Conservation (phyloP, 345 rosid genomes). For the Leavenworthia alabamica region DNA sequence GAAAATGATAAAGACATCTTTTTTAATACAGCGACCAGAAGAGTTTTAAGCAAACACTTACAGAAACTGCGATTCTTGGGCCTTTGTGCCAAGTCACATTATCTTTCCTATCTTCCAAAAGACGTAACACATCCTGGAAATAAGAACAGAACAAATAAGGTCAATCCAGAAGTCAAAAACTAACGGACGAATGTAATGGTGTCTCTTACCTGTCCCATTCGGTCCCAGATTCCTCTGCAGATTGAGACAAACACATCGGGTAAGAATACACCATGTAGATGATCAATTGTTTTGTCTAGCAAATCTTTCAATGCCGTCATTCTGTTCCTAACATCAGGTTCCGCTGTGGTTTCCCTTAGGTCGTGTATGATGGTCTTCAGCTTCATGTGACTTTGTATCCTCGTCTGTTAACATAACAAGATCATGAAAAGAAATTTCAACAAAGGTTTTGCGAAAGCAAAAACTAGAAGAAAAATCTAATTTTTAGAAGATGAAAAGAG, state of each 20-base stretch:
- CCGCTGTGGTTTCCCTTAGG: conserved; percentile 63
- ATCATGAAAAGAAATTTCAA: background rate
- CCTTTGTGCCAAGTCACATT: conserved; percentile 85
- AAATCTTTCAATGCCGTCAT: conserved; percentile 77
- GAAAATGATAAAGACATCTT: background rate
- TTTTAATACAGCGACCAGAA: background rate
- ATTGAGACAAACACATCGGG: conserved; percentile 65
- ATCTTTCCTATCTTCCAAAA: conserved; percentile 77
- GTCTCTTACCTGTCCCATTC: conserved; percentile 67
- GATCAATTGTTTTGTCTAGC: conserved; percentile 53
- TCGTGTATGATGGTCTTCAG: conserved; percentile 84
- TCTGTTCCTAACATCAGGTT: conserved; percentile 59
- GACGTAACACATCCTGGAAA: conserved; percentile 64
- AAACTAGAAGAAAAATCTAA: background rate
- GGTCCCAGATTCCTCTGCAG: conserved; percentile 84
- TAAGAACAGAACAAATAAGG: background rate
- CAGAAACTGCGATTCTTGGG: conserved; percentile 70
- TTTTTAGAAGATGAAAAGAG: background rate
- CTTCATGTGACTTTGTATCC: conserved; percentile 65
- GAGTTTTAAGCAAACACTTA: conserved; percentile 31
- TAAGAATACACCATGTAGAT: conserved; percentile 52
- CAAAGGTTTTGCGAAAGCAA: background rate
- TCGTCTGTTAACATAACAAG: conserved; percentile 44
- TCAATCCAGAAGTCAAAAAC: background rate
- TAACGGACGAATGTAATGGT: background rate